phyloP scores from a whole-genome alignment of 352 stramenopile species.

The Phytophthora uliginosa region DNA sequence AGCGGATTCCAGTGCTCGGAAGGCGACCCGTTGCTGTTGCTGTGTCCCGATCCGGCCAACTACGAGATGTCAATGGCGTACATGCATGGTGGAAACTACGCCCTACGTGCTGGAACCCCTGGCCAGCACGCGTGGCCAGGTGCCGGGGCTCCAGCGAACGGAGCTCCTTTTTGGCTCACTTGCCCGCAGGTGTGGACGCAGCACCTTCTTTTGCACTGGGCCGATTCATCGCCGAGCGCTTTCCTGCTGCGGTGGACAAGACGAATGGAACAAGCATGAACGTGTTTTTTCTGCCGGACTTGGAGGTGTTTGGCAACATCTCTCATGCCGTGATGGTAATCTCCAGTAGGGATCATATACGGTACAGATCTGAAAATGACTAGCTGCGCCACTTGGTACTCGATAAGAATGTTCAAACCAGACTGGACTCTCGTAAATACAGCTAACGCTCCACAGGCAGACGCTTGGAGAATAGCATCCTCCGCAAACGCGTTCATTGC shows the following conservation, averaged over 20 bases:
- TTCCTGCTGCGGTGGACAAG: not conserved
- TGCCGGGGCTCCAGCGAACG: not conserved
- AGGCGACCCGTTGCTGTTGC: not conserved
- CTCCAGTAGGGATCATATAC: not conserved
- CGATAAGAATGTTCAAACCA: constrained; percentile 61
- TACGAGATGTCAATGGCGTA: not conserved
- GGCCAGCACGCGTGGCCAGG: not conserved
- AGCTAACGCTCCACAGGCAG: constrained; percentile 77
- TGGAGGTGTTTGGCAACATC: not conserved
- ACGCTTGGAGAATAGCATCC: constrained; percentile 84
- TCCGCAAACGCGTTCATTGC: constrained; percentile 78
- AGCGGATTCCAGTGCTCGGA: constrained; percentile 1
- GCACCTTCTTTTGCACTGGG: not conserved
- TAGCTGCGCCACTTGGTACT: constrained; percentile 63
- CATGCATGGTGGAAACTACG: not conserved
- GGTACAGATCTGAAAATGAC: constrained; percentile 25
- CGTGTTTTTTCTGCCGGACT: not conserved
- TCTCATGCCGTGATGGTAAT: constrained; percentile 61
- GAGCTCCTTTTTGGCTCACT: not conserved
- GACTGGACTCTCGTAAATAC: constrained; percentile 74
- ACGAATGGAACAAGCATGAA: not conserved
- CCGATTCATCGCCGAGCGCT: not conserved
- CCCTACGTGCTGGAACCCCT: not conserved
- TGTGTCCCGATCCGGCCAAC: not conserved
- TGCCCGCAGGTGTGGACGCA: not conserved